Evolutionary conservation across 2,329 filamentous ascomycete genomes (phyloP), one percentile per base, ranked within the genome.

Genomic region (Exophiala mesophila): DNA sequence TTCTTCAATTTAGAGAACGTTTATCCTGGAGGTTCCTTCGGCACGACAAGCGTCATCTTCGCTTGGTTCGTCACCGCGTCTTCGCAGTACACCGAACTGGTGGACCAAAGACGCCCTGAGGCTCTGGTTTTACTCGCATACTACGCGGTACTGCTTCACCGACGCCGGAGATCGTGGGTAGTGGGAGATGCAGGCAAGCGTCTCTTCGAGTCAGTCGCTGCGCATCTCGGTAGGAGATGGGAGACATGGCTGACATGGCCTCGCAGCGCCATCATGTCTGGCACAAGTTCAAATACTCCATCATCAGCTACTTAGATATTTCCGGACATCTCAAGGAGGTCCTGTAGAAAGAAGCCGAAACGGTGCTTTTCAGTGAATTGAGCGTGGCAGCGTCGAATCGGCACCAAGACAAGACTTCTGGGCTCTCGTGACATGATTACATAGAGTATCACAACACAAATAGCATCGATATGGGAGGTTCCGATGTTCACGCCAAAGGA

Each of bases 81-180:
- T 8, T 28, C 33, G 4, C 56, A 57, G 5, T 68, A 60, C 39
- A 51, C 59, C 5, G 49, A 57, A 1, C 55, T 68, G 13, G 48
- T 69, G 3, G 50, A 55, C 10, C 56, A 62, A 38, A 58, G 62
- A 13, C 53, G 56, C 13, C 65, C 67, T 0, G 66, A 70, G 44
- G 66, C 68, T 1, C 49, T 72, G 7, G 60, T 66, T 10, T 57
- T 71, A 12, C 56, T 70, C 3, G 67, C 66, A 2, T 63, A 72
- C 45, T 71, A 65, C 45, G 63, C 63, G 0, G 63, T 71, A 6
- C 44, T 68, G 3, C 38, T 68, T 13, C 61, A 69, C 48, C 45
- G 49, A 2, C 56, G 54, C n/a, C 55, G 55, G 5, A 45, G 59
- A 6, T 55, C 54, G 21, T 70, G 67, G 66, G 34, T 56, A 3